These are phyloP conservation scores for Hypoxylon lenormandii DNA, from an alignment of 495 filamentous ascomycete genomes.

Conservation along the genomic window DNA sequence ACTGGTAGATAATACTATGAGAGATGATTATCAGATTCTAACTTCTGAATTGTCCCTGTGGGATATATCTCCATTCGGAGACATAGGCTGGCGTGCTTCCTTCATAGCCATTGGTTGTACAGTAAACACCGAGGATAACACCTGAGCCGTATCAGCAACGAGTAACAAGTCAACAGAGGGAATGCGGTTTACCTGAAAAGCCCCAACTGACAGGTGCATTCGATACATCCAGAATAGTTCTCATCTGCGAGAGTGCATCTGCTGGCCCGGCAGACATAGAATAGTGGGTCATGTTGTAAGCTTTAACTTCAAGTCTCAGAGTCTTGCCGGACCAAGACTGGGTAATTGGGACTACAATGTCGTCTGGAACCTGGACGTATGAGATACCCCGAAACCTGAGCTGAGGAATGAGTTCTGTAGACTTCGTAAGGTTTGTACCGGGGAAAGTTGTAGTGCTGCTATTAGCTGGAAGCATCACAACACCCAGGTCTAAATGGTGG, in stretches of 20 bases:
- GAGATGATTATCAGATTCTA: constrained; percentile 18
- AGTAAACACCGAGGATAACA: constrained; percentile 62
- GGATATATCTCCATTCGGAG: constrained; percentile 60
- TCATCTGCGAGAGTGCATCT: constrained; percentile 46
- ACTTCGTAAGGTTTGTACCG: constrained; percentile 6
- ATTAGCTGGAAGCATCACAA: constrained; percentile 56
- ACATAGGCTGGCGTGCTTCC: constrained; percentile 59
- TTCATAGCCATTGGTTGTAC: constrained; percentile 64
- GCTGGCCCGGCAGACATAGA: constrained; percentile 58
- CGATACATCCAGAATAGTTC: constrained; percentile 53
- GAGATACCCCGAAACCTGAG: constrained; percentile 57
- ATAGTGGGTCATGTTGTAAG: constrained; percentile 61
- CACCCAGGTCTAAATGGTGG: constrained; percentile 65
- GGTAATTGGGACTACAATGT: constrained; percentile 49
- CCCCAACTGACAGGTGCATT: constrained; percentile 63
- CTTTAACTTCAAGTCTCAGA: constrained; percentile 60
- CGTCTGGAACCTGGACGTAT: constrained; percentile 51
- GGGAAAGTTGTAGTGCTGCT: constrained; percentile 32
- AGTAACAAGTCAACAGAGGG: not conserved
- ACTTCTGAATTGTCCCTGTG: constrained; percentile 58
- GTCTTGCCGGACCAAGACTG: constrained; percentile 50
- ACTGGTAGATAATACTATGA: not conserved
- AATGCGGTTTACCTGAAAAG: constrained; percentile 57
- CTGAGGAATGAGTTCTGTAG: constrained; percentile 48
- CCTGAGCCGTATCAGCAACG: constrained; percentile 39